Evolutionary conservation across 2,329 filamentous ascomycete genomes (phyloP).

Genomic region (Colletotrichum sp.): DNA sequence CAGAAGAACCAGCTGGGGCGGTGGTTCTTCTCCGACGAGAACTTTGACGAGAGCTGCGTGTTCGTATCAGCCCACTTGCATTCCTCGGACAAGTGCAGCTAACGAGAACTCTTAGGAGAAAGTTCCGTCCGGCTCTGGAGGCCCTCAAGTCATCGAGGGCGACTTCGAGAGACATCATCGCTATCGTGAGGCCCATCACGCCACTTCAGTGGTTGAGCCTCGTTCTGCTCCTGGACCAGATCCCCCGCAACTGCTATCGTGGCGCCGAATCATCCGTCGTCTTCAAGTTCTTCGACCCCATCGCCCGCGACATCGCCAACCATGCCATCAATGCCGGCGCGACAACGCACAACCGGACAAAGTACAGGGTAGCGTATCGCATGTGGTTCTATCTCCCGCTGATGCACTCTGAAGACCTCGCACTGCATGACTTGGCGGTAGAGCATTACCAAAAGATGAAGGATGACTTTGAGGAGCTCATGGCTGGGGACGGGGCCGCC

Average conservation of each 20-base stretch:
- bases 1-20: conserved; percentile 27
- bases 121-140: conserved; percentile 36
- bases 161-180: conserved; percentile 33
- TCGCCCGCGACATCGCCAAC: conserved; percentile 50
- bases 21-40: conserved; percentile 39
- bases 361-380: conserved; percentile 43
- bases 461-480: conserved; percentile 35
- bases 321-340: conserved; percentile 37
- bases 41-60: conserved; percentile 40
- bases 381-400: conserved; percentile 66
- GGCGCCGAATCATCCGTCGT: conserved; percentile 44
- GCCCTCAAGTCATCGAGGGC: conserved; percentile 31
- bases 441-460: conserved; percentile 34
- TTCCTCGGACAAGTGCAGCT: not conserved
- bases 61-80: not conserved
- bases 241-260: conserved; percentile 67
- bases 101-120: conserved; percentile 23
- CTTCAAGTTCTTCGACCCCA: conserved; percentile 61
- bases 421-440: conserved; percentile 45
- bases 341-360: conserved; percentile 29
- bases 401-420: conserved; percentile 60
- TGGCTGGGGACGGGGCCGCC: conserved; percentile 26
- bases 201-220: conserved; percentile 51
- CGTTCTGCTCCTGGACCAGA: conserved; percentile 65
- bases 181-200: conserved; percentile 25